Evolutionary conservation across 1,284 basidiomycete species (phyloP).

Genomic region (Leccinum subatratum): DNA sequence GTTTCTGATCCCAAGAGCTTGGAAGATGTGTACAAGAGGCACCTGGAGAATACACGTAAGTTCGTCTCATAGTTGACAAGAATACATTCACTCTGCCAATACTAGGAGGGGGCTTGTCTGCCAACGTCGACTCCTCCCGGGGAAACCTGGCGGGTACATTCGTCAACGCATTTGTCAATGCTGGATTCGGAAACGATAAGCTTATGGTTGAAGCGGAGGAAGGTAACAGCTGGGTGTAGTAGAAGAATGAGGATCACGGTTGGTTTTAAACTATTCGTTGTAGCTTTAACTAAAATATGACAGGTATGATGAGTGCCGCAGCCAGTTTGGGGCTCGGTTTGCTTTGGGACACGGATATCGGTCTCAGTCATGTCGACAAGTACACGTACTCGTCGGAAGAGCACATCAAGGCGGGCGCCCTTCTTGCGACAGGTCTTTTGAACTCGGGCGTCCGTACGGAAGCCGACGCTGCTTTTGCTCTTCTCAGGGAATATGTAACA

Average conservation of each 20-base stretch:
- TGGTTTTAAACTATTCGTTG: slow-evolving; percentile 19
- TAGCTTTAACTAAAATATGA: slow-evolving; percentile 10
- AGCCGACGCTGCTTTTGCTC: slow-evolving; percentile 88
- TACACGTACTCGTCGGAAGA: slow-evolving; percentile 97
- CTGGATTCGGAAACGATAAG: slow-evolving; percentile 98
- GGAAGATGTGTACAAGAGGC: slow-evolving; percentile 97
- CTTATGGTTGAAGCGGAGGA: slow-evolving; percentile 96
- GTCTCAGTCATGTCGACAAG: slow-evolving; percentile 93
- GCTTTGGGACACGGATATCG: slow-evolving; percentile 95
- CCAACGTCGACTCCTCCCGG: slow-evolving; percentile 87
- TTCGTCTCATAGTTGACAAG: slow-evolving; percentile 14
- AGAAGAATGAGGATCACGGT: slow-evolving; percentile 99
- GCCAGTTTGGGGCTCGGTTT: slow-evolving; percentile 91
- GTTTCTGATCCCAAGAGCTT: slow-evolving; percentile 87
- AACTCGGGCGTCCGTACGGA: slow-evolving; percentile 90
- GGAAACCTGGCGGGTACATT: slow-evolving; percentile 96
- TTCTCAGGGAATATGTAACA: slow-evolving; percentile 89
- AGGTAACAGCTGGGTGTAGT: slow-evolving; percentile 98
- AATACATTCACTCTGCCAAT: slow-evolving; percentile 5
- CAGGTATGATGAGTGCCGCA: slow-evolving; percentile 94
- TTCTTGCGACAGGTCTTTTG: slow-evolving; percentile 91
- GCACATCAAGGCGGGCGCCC: slow-evolving; percentile 95
- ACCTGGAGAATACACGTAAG: slow-evolving; percentile 84
- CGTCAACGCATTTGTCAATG: slow-evolving; percentile 99
- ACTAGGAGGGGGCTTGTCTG: slow-evolving; percentile 60